Conservation (phyloP, 1,139 yeast species). For the Hanseniaspora gamundiae region DNA sequence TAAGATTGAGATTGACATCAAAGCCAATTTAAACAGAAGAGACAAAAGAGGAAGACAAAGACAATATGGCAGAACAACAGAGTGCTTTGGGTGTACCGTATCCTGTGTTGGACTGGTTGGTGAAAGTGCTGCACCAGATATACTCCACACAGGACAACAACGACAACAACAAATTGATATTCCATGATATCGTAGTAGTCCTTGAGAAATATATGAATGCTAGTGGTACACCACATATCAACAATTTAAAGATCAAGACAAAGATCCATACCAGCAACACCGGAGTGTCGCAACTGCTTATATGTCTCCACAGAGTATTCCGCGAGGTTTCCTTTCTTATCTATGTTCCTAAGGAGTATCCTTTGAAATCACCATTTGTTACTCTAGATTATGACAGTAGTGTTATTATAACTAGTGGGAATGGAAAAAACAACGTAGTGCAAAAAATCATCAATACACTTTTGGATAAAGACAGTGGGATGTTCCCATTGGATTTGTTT, state of each 20-base stretch:
- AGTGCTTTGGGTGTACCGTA: constrained; percentile 26
- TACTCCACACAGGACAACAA: constrained; percentile 8
- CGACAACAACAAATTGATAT: constrained; percentile 16
- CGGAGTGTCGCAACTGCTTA: constrained; percentile 48
- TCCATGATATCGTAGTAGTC: constrained; percentile 48
- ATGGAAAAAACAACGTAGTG: neutral
- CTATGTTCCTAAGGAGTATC: constrained; percentile 71
- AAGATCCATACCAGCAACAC: constrained; percentile 48
- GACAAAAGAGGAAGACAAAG: neutral
- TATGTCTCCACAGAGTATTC: constrained; percentile 53
- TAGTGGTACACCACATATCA: constrained; percentile 16
- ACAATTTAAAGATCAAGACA: constrained; percentile 55
- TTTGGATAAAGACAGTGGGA: neutral
- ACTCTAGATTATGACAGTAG: constrained; percentile 32
- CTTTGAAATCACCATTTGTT: constrained; percentile 47
- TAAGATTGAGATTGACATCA: no score
- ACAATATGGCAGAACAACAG: no score
- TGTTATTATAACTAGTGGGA: neutral
- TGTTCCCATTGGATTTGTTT: neutral
- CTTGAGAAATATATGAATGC: constrained; percentile 25
- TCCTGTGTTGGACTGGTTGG: constrained; percentile 49
- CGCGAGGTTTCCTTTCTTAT: constrained; percentile 46
- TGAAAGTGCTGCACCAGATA: constrained; percentile 38
- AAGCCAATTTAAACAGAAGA: no score
- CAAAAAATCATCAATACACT: neutral